A percentile compares a stretch with the other conserved stretches of the same genome.
Evolutionary conservation across 805 yeast species (phyloP).

Genomic region (Tetrapisispora pingtungensis): DNA sequence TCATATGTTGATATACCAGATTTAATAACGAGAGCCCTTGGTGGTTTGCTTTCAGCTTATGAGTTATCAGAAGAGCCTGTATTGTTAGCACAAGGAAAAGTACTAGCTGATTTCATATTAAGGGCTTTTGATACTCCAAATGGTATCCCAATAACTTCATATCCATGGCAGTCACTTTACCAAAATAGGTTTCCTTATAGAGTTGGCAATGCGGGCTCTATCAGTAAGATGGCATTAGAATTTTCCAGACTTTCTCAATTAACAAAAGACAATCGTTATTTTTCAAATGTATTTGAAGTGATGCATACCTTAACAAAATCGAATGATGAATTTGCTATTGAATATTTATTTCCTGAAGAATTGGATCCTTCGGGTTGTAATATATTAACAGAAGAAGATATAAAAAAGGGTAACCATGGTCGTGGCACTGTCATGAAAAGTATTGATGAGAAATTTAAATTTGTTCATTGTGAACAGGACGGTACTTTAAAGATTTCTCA

Average conservation of each 20-base stretch:
- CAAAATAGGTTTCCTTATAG: constrained; percentile 32
- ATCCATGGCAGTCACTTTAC: constrained; percentile 32
- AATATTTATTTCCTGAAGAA: constrained; percentile 35
- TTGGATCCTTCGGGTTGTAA: constrained; percentile 46
- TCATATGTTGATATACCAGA: constrained; percentile 45
- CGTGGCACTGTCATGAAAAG: constrained; percentile 31
- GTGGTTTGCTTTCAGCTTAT: constrained; percentile 44
- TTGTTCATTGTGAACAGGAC: constrained; percentile 28
- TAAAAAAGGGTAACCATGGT: constrained; percentile 28
- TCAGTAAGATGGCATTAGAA: constrained; percentile 43
- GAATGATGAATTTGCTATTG: constrained; percentile 28
- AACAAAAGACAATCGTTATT: constrained; percentile 39
- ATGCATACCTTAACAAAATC: constrained; percentile 32
- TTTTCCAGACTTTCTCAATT: constrained; percentile 43
- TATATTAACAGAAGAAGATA: constrained; percentile 21
- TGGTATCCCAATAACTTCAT: constrained; percentile 40
- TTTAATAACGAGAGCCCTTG: constrained; percentile 33
- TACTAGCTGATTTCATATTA: constrained; percentile 39
- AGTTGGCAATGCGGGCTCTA: constrained; percentile 34
- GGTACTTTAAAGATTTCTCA: constrained; percentile 9
- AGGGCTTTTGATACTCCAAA: constrained; percentile 53
- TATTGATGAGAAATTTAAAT: constrained; percentile 22
- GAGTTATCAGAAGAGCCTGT: constrained; percentile 36
- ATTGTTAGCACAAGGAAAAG: constrained; percentile 31
- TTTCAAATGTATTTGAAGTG: constrained; percentile 39